Conservation (phyloP, 805 yeast genomes). For the Ogataea siamensis region DNA sequence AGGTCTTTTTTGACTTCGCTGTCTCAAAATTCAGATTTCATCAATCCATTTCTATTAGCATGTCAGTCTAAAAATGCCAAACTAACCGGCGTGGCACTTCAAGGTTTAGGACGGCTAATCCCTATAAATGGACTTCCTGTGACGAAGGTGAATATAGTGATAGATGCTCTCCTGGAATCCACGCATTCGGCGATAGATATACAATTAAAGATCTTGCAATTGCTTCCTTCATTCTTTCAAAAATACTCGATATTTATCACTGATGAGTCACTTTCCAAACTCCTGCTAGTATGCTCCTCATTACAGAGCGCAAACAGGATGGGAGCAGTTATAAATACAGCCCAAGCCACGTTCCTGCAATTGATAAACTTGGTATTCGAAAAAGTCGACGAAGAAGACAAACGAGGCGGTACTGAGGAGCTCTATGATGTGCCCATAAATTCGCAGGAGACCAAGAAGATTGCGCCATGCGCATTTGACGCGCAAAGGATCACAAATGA, state of each 20-base stretch:
- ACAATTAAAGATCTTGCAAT: constrained; percentile 81
- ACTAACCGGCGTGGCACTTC: constrained; percentile 67
- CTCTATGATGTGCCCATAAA: constrained; percentile 42
- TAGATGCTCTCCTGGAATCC: constrained; percentile 71
- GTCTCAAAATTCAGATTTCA: constrained; percentile 49
- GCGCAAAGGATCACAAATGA: constrained; percentile 70
- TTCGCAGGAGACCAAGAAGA: constrained; percentile 40
- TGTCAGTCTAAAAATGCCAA: constrained; percentile 76
- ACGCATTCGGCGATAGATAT: constrained; percentile 75
- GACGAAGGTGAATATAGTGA: constrained; percentile 48
- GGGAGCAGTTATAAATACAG: constrained; percentile 81
- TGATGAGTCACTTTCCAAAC: constrained; percentile 54
- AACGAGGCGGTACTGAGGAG: constrained; percentile 23
- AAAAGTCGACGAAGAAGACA: constrained; percentile 45
- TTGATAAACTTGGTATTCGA: constrained; percentile 78
- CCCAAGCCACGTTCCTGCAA: constrained; percentile 91
- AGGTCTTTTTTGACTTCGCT: constrained; percentile 26
- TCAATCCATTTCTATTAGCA: constrained; percentile 67
- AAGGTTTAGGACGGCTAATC: constrained; percentile 63
- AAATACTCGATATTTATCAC: constrained; percentile 54
- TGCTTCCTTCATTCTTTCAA: constrained; percentile 72
- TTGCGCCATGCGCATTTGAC: constrained; percentile 60
- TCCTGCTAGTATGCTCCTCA: constrained; percentile 67
- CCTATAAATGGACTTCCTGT: constrained; percentile 53
- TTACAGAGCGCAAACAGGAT: constrained; percentile 68